phyloP scores from a whole-genome alignment of 2,329 filamentous ascomycete species.

The Zopfia rhizophila region DNA sequence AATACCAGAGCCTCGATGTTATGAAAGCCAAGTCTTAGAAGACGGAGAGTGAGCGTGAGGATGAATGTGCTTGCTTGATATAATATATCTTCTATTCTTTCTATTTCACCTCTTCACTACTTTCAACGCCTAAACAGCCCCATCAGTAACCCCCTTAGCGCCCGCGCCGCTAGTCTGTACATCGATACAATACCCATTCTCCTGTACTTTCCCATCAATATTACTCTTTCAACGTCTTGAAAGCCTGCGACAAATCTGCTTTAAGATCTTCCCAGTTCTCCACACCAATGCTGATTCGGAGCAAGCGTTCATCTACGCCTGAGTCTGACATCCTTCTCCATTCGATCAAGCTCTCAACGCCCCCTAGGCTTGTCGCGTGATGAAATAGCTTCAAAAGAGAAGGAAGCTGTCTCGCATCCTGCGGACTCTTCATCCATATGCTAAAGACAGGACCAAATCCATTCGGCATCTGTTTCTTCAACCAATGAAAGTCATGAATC shows the following conservation, averaged over 20 bases:
- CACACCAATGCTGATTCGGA: slow-evolving; percentile 86
- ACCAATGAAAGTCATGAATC: slow-evolving; percentile 70
- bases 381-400: slow-evolving; percentile 85
- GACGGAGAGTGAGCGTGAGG: too few relatives aligned
- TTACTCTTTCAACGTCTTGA: slow-evolving; percentile 32
- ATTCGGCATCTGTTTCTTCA: slow-evolving; percentile 87
- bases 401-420: slow-evolving; percentile 75
- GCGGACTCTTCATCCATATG: slow-evolving; percentile 70
- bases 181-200: slow-evolving; percentile 2
- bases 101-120: too few relatives aligned
- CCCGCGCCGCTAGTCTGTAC: slow-evolving; percentile 1
- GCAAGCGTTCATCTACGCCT: slow-evolving; percentile 74
- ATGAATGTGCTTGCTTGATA: too few relatives aligned
- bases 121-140: background rate
- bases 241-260: slow-evolving; percentile 68
- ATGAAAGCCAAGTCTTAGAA: too few relatives aligned
- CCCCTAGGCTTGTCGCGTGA: slow-evolving; percentile 92
- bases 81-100: too few relatives aligned
- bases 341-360: slow-evolving; percentile 95
- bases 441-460: slow-evolving; percentile 92
- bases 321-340: slow-evolving; percentile 92
- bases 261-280: slow-evolving; percentile 88
- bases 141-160: background rate
- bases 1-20: too few relatives aligned
- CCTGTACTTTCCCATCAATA: slow-evolving; percentile 1